A percentile compares a stretch with the other conserved stretches of the same genome.
Conservation (phyloP, 495 filamentous ascomycete species). For the Terfezia claveryi region DNA sequence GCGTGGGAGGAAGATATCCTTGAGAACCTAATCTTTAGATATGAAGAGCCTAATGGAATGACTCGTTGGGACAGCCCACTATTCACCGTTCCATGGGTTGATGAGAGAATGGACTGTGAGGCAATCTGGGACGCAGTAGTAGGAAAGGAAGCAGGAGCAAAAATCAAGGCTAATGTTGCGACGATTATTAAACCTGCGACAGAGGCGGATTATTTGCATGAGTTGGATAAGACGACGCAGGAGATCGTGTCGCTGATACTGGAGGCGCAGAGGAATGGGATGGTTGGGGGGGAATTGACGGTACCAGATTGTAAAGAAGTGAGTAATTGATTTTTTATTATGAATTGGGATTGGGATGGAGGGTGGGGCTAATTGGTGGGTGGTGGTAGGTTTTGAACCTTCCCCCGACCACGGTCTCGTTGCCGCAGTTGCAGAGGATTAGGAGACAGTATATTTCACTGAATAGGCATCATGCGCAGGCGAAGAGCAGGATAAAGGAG, state of each 20-base stretch:
- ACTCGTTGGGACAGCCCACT: conserved; percentile 85
- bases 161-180: conserved; percentile 55
- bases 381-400: conserved; percentile 28
- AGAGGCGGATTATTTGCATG: conserved; percentile 60
- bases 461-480: conserved; percentile 38
- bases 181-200: conserved; percentile 51
- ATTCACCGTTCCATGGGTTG: conserved; percentile 69
- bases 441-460: conserved; percentile 68
- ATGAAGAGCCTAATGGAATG: conserved; percentile 92
- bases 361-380: not conserved
- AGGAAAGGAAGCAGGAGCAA: conserved; percentile 30
- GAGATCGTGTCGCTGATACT: conserved; percentile 57
- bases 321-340: conserved; percentile 1
- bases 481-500: conserved; percentile 36
- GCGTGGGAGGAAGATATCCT: conserved; percentile 47
- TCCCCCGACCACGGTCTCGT: conserved; percentile 35
- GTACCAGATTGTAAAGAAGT: conserved; percentile 21
- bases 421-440: conserved; percentile 63
- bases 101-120: conserved; percentile 36
- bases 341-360: not conserved
- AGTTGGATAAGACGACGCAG: conserved; percentile 65
- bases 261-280: conserved; percentile 38
- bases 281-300: conserved; percentile 27
- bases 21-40: conserved; percentile 83
- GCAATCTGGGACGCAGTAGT: conserved; percentile 62